Evolutionary conservation across 768 basidiomycete genomes (phyloP).

Genomic region (Boletus rex-veris): DNA sequence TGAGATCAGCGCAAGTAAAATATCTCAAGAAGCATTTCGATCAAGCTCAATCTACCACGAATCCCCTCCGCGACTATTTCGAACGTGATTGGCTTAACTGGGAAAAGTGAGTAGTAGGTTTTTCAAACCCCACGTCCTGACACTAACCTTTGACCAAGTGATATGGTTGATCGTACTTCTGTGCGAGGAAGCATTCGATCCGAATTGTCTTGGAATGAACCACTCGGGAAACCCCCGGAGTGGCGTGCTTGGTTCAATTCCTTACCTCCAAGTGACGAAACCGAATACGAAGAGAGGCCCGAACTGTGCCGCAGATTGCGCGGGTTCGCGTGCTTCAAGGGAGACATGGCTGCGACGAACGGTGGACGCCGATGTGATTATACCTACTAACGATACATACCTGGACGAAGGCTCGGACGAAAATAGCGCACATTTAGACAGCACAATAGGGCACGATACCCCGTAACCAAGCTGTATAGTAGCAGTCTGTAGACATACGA

Average conservation of each 20-base stretch:
- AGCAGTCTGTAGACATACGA: conserved; percentile 17
- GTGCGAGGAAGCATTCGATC: conserved; percentile 50
- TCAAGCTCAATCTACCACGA: conserved; percentile 19
- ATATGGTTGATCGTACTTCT: conserved; percentile 71
- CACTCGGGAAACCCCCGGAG: conserved; percentile 46
- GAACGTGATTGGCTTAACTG: conserved; percentile 66
- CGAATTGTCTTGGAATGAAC: conserved; percentile 51
- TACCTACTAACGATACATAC: conserved; percentile 18
- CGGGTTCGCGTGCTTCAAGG: conserved; percentile 55
- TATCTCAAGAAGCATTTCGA: conserved; percentile 24
- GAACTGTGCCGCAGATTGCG: conserved; percentile 43
- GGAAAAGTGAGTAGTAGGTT: conserved; percentile 50
- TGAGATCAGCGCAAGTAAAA: conserved; percentile 35
- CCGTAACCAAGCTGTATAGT: conserved; percentile 25
- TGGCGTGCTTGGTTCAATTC: conserved; percentile 51
- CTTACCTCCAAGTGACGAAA: conserved; percentile 14
- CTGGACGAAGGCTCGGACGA: conserved; percentile 11
- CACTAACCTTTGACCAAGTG: conserved; percentile 39
- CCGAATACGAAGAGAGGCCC: conserved; percentile 16
- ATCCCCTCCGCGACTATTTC: conserved; percentile 54
- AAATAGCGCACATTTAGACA: conserved; percentile 17
- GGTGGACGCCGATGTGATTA: conserved; percentile 7
- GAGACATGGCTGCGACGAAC: conserved; percentile 8
- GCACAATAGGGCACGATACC: conserved; percentile 23
- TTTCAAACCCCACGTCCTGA: not conserved